These are phyloP conservation scores for Penicillium concentricum DNA, from an alignment of 2,329 filamentous ascomycete genomes.

Conservation along the genomic window DNA sequence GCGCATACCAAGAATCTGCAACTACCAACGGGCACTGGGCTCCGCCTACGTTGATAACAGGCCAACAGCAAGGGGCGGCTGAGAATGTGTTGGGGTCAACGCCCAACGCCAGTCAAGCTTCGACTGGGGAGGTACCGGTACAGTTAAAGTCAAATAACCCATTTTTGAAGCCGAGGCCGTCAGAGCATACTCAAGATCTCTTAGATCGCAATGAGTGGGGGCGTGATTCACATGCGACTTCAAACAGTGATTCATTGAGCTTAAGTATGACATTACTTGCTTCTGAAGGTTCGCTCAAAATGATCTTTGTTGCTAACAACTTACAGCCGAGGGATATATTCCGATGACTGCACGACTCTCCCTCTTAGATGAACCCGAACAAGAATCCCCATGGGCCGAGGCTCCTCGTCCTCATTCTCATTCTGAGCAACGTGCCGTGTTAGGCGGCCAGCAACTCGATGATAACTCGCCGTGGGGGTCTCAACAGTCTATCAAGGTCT, in stretches of 20 bases:
- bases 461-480: conserved; percentile 21
- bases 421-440: conserved; percentile 6
- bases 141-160: conserved; percentile 43
- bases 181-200: conserved; percentile 20
- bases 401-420: conserved; percentile 10
- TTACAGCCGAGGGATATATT: conserved; percentile 37
- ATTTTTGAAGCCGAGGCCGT: conserved; percentile 33
- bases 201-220: conserved; percentile 23
- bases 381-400: conserved; percentile 31
- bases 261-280: conserved; percentile 29
- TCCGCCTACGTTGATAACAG: conserved; percentile 24
- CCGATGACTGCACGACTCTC: conserved; percentile 42
- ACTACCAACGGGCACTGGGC: conserved; percentile 15
- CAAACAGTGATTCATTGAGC: conserved; percentile 30
- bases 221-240: conserved; percentile 22
- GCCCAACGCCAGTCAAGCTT: conserved; percentile 7
- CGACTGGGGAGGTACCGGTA: conserved; percentile 27
- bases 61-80: conserved; percentile 21
- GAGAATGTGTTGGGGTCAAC: conserved; percentile 23
- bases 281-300: neutral
- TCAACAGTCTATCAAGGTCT: conserved; percentile 18
- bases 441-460: neutral
- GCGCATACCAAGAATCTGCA: conserved; percentile 6
- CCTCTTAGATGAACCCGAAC: conserved; percentile 31
- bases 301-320: conserved; percentile 10